Evolutionary conservation across 208 protist species (phyloP), one percentile per base, ranked within the genome.

Genomic region (Endotrypanum monterogeii): DNA sequence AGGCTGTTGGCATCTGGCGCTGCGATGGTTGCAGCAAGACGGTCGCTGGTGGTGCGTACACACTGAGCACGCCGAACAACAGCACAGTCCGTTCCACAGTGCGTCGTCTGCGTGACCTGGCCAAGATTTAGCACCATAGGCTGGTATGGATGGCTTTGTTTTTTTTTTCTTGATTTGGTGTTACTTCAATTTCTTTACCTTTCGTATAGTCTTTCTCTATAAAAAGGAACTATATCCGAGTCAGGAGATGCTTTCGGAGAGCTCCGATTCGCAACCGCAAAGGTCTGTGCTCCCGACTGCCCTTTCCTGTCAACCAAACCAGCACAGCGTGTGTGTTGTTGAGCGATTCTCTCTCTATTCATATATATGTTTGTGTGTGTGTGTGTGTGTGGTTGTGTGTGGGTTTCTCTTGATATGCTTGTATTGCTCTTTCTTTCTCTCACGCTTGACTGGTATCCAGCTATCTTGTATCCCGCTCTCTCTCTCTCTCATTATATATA

Each of bases 1-100:
- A 90, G 67, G 98, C 96, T 73, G 98, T 99, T 58, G 99, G 99
- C 85, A 99, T 99, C 92, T 99, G 99, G 99, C 94, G 97, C 77
- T 99, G 99, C 91, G 93, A 94, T 48, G 87, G 89, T 67, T 99
- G 99, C 94, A 87, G 83, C 69, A 99, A 99, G 90, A 98, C 90
- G 32, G 88, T 99, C 32, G 98, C 98, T 56, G 99, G 99, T 87
- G 99, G 99, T 71, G 99, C 99, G 39, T 99, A 97, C 89, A 98
- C 98, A 67, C 84, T 99, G 71, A 94, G 89, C 85, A 96, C 91
- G 50, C 87, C 86, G 58, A 99, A 98, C 90, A 99, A 98, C 89
- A 96, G 91, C 83, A 99, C 98, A 30, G 98, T 99, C 73, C 94
- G 98, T 78, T 98, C 94, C 62, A 99, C 98, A 8, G 98, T 99